Evolutionary conservation across 2,329 filamentous ascomycete genomes (phyloP).

Genomic region (Fusarium mangiferae): DNA sequence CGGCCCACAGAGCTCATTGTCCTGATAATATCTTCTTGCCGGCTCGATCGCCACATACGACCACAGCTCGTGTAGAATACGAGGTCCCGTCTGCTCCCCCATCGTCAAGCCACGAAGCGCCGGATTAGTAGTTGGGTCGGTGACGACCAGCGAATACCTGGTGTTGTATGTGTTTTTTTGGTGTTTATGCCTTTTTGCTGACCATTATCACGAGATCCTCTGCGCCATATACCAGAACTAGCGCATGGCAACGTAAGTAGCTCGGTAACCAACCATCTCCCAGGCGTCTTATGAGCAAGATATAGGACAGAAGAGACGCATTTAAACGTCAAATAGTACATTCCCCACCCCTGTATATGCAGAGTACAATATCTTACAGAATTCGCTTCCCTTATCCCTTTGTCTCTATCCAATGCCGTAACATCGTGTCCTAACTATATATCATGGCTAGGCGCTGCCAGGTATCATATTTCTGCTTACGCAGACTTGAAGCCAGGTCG

Average conservation of each 20-base stretch:
- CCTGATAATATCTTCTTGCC: background rate
- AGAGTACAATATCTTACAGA: constrained; percentile 49
- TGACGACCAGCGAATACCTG: constrained; percentile 39
- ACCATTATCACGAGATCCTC: background rate
- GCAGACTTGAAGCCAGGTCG: constrained; percentile 50
- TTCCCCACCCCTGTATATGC: constrained; percentile 44
- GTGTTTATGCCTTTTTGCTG: background rate
- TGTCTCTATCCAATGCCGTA: constrained; percentile 29
- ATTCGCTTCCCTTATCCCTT: constrained; percentile 24
- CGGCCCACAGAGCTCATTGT: background rate
- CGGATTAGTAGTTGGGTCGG: constrained; percentile 41
- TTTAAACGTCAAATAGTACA: constrained; percentile 44
- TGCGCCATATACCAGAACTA: background rate
- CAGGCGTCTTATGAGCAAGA: background rate
- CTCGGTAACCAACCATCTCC: background rate
- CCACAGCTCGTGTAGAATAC: constrained; percentile 38
- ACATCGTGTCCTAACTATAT: constrained; percentile 25
- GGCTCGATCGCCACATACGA: constrained; percentile 25
- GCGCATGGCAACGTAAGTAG: background rate
- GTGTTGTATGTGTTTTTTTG: constrained; percentile 40
- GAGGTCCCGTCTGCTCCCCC: constrained; percentile 40
- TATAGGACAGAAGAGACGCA: background rate
- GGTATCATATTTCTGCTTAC: constrained; percentile 2
- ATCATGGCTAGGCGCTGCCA: constrained; percentile 1
- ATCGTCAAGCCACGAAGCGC: constrained; percentile 35